Base-by-base conservation (phyloP, 768 basidiomycete genomes). In the Aureoboletus auriporus region DNA sequence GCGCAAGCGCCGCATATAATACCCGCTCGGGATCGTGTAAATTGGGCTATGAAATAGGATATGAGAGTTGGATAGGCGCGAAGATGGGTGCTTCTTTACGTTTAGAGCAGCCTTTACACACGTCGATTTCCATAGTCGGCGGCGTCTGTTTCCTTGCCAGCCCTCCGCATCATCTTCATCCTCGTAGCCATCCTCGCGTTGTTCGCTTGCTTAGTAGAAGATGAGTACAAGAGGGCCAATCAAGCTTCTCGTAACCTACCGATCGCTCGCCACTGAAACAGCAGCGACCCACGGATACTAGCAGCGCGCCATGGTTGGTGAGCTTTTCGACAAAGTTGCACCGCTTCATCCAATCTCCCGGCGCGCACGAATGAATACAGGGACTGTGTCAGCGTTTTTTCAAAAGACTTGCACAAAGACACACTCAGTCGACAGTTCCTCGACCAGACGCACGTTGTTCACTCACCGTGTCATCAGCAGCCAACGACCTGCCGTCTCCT, bases 291-390 rank as follows among this genome's bases (percentile, higher is more conserved):
- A 6, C 88, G 83, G 37, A 98, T 80, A 47, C 84, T 88, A 2
- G 93, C 92, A 3, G 92, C 91, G 20, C 93, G 77, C 95, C 94
- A 97, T 0, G 91, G 87, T 54, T 94, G 89, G 53, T 92, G 84
- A 0, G 87, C 86, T 57, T 80, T 82, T 54, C 84, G 72, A 61
- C 91, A 93, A 14, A 92, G 68, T 30, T 89, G 85, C 5, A 93
- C 73, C 0, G 93, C 95, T 10, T 90, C 85, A 10, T 89, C 89
- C 27, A 95, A 66, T 50, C 84, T 72, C n/a, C 94, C 94, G 6
- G 87, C 84, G 35, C 94, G 82, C 3, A 97, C 75, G 53, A 86
- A 85, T 23, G 83, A 79, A 66, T 89, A 95, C 17, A 98, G 63
- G 0, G 86, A 81, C 55, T 91, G 84, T 0, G 82, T 70, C 20